A percentile compares a stretch with the other conserved stretches of the same genome.
Evolutionary conservation across 2,329 filamentous ascomycete genomes (phyloP).

Genomic region (Escovopsis sp.): DNA sequence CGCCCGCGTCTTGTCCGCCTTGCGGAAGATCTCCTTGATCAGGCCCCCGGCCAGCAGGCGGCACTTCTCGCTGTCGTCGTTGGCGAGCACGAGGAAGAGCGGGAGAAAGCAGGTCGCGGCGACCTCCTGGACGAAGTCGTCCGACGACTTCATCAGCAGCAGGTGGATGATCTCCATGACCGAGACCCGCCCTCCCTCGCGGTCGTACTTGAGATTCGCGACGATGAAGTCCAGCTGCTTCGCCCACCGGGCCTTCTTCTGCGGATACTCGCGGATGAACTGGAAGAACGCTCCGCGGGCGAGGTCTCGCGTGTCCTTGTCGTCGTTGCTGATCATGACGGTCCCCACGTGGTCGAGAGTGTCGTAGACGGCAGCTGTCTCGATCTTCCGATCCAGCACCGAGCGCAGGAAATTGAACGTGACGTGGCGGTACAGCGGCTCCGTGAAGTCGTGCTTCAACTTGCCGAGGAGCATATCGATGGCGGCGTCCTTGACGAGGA

Average conservation of each 20-base stretch:
- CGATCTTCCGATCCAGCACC: constrained; percentile 69
- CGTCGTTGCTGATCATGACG: constrained; percentile 94
- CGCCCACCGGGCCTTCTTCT: constrained; percentile 74
- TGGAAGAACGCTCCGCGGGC: constrained; percentile 85
- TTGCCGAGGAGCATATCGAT: constrained; percentile 71
- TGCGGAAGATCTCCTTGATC: constrained; percentile 65
- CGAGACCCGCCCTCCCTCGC: constrained; percentile 76
- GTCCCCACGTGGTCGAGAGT: constrained; percentile 75
- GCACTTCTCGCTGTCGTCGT: constrained; percentile 79
- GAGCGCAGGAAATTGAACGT: constrained; percentile 90
- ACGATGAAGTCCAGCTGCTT: constrained; percentile 84
- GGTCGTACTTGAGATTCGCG: constrained; percentile 80
- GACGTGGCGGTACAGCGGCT: constrained; percentile 80
- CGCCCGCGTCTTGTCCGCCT: constrained; percentile 57
- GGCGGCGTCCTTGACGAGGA: constrained; percentile 64
- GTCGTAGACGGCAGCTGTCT: constrained; percentile 83
- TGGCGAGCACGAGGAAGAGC: constrained; percentile 69
- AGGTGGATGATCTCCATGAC: constrained; percentile 86
- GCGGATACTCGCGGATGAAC: constrained; percentile 87
- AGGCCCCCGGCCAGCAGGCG: constrained; percentile 67
- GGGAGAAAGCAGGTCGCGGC: constrained; percentile 72
- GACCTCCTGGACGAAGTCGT: constrained; percentile 71
- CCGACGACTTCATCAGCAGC: constrained; percentile 70
- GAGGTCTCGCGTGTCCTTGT: constrained; percentile 72
- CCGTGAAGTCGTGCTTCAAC: constrained; percentile 76